Percentiles rank a stretch among this genome's conserved stretches.
phyloP scores from a whole-genome alignment of 768 basidiomycete genomes.

The Macrolepiota albuminosa region DNA sequence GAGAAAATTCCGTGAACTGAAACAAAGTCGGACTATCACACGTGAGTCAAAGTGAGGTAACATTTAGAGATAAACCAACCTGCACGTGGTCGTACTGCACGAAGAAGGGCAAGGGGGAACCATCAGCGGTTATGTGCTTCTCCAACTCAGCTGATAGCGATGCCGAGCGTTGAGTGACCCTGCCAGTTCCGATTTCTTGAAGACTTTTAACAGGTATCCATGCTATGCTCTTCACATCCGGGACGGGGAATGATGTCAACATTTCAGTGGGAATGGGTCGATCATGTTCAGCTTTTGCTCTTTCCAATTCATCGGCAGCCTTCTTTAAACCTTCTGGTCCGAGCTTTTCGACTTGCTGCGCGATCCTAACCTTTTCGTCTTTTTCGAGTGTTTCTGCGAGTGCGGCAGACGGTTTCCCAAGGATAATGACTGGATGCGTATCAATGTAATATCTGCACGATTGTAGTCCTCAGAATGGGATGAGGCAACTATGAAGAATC shows the following conservation, averaged over 20 bases:
- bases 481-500: slow-evolving; percentile 2
- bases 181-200: slow-evolving; percentile 57
- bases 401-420: slow-evolving; percentile 83
- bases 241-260: slow-evolving; percentile 84
- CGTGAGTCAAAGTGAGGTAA: slow-evolving; percentile 4
- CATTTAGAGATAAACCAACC: slow-evolving; percentile 32
- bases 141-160: slow-evolving; percentile 40
- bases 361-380: slow-evolving; percentile 75
- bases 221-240: slow-evolving; percentile 82
- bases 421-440: slow-evolving; percentile 65
- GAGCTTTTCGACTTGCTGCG: slow-evolving; percentile 59
- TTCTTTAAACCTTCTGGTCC: slow-evolving; percentile 79
- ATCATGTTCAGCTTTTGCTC: slow-evolving; percentile 85
- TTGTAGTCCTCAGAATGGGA: background rate
- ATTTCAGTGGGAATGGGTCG: slow-evolving; percentile 76
- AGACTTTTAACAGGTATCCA: slow-evolving; percentile 78
- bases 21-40: slow-evolving; percentile 83
- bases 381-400: slow-evolving; percentile 78
- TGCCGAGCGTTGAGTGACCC: slow-evolving; percentile 24
- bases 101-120: slow-evolving; percentile 72
- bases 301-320: slow-evolving; percentile 63
- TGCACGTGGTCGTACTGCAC: slow-evolving; percentile 93
- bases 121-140: slow-evolving; percentile 64
- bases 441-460: slow-evolving; percentile 73
- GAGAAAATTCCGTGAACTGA: slow-evolving; percentile 78